Evolutionary conservation across 2,329 filamentous ascomycete species (phyloP).

Genomic region (Davidsoniella eucalypti): DNA sequence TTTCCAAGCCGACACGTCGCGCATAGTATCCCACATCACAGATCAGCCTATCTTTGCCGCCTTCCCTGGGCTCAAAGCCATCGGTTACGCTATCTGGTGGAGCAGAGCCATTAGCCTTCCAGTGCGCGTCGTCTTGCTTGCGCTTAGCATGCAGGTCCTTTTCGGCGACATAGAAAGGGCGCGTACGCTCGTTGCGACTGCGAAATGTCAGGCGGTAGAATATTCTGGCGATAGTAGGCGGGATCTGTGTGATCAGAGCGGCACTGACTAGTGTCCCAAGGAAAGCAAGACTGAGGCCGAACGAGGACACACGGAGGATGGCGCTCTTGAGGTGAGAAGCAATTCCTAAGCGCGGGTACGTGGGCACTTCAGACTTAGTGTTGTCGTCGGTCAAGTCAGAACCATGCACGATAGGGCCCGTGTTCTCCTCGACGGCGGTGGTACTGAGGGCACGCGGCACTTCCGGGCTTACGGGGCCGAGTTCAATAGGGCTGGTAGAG

Average conservation of each 20-base stretch:
- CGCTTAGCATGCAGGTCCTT: conserved; percentile 38
- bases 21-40: conserved; percentile 80
- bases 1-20: conserved; percentile 68
- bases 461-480: no score
- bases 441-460: no score
- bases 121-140: conserved; percentile 41
- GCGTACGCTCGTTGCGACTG: conserved; percentile 36
- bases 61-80: conserved; percentile 57
- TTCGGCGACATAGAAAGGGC: conserved; percentile 65
- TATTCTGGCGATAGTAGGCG: conserved; percentile 29
- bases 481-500: no score
- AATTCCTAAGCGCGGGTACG: not conserved
- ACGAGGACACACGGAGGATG: conserved; percentile 49
- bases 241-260: conserved; percentile 51
- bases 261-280: conserved; percentile 61
- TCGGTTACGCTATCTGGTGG: conserved; percentile 16
- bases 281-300: conserved; percentile 62
- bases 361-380: not conserved
- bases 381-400: not conserved
- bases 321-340: conserved; percentile 41
- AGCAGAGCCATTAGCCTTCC: conserved; percentile 26
- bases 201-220: conserved; percentile 39
- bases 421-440: no score
- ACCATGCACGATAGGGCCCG: no score
- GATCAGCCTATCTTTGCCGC: conserved; percentile 60